A percentile compares a stretch with the other conserved stretches of the same genome.
Evolutionary conservation across 768 basidiomycete species (phyloP).

Genomic region (Tricholoma flavovirens): DNA sequence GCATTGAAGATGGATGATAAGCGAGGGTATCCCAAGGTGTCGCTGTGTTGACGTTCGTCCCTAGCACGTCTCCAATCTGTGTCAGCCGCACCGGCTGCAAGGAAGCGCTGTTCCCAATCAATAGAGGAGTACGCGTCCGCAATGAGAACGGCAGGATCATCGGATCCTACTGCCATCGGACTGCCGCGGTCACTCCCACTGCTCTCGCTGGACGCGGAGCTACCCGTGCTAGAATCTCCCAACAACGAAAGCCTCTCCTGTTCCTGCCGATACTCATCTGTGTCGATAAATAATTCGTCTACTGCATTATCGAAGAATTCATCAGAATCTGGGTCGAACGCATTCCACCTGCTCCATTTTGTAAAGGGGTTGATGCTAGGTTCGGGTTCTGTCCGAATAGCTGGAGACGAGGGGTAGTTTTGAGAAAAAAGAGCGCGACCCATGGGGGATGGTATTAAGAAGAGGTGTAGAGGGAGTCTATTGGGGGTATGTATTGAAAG

Average conservation of each 20-base stretch:
- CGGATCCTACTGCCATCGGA: constrained; percentile 41
- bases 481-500: too few relatives aligned
- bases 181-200: constrained; percentile 43
- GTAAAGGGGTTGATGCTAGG: constrained; percentile 32
- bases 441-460: constrained; percentile 29
- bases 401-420: constrained; percentile 31
- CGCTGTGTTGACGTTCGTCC: constrained; percentile 2
- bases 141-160: constrained; percentile 35
- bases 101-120: constrained; percentile 19
- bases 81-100: constrained; percentile 7
- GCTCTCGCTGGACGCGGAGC: constrained; percentile 35
- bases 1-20: constrained; percentile 3
- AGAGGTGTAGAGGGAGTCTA: constrained; percentile 4
- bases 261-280: constrained; percentile 29
- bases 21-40: not conserved
- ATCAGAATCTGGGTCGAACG: constrained; percentile 78
- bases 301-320: constrained; percentile 62
- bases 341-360: constrained; percentile 60
- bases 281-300: constrained; percentile 61
- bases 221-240: constrained; percentile 24
- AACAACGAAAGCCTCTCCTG: constrained; percentile 26
- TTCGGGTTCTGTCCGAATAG: constrained; percentile 43
- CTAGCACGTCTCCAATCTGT: constrained; percentile 3
- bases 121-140: constrained; percentile 28
- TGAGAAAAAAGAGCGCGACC: constrained; percentile 57